These are phyloP conservation scores for Thalassiosira livingstoniorum DNA, from an alignment of 352 stramenopile species.

Conservation along the genomic window DNA sequence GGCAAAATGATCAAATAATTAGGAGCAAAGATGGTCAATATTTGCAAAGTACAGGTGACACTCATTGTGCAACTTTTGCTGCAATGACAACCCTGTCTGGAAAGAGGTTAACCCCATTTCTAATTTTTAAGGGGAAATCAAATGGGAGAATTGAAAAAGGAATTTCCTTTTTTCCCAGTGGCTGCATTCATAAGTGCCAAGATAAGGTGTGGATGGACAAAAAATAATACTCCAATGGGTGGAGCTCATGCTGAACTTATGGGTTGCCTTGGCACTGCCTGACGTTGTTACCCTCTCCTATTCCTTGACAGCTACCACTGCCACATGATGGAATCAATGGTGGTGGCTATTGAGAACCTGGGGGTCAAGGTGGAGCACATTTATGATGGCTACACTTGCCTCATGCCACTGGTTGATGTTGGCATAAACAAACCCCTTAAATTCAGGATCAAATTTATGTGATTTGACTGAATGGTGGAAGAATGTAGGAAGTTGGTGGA, in stretches of 20 bases:
- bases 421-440: constrained; percentile 1
- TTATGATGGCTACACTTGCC: not conserved
- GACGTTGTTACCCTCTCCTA: not conserved
- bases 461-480: not conserved
- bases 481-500: no score
- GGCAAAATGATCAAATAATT: not conserved
- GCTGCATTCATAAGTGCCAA: not conserved
- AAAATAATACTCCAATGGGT: constrained; percentile 9
- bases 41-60: not conserved
- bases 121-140: constrained; percentile 1
- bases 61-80: not conserved
- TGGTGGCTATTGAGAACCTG: no score
- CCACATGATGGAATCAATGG: constrained; percentile 6
- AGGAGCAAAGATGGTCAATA: not conserved
- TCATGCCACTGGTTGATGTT: not conserved
- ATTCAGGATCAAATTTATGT: not conserved
- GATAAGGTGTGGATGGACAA: constrained; percentile 17
- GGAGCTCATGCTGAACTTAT: not conserved
- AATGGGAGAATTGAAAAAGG: constrained; percentile 3
- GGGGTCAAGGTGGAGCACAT: not conserved
- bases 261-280: not conserved
- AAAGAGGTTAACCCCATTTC: not conserved
- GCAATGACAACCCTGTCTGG: not conserved
- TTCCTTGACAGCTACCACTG: not conserved
- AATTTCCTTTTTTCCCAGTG: constrained; percentile 4